Conservation (phyloP, 371 early-diverging fungal species). For the Rhizopus stolonifer region DNA sequence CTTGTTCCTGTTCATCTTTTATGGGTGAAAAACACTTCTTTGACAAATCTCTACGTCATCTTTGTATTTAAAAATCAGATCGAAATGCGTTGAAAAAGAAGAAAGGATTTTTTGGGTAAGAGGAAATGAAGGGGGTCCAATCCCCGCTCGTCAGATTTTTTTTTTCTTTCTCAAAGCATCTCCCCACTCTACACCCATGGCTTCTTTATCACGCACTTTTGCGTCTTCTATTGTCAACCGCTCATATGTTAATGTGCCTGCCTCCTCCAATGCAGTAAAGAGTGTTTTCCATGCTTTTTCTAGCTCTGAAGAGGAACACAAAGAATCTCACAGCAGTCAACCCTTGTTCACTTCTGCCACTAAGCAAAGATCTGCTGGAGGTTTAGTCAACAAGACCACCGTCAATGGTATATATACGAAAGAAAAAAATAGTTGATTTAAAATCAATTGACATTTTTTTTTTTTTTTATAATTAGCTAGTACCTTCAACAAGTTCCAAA, state of each 20-base stretch:
- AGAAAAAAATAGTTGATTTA: not conserved
- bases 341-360: slow-evolving; percentile 16
- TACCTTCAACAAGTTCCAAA: slow-evolving; percentile 2
- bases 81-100: no score
- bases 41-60: no score
- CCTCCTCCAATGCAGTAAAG: slow-evolving; percentile 46
- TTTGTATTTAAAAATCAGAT: no score
- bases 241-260: slow-evolving; percentile 45
- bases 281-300: slow-evolving; percentile 28
- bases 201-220: slow-evolving; percentile 50
- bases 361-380: slow-evolving; percentile 38
- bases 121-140: no score
- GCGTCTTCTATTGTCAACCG: slow-evolving; percentile 48
- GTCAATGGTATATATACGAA: not conserved
- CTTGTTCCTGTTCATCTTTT: no score
- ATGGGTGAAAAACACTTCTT: not conserved
- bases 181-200: slow-evolving; percentile 32
- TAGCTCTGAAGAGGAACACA: slow-evolving; percentile 13
- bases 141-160: not conserved
- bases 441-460: not conserved
- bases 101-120: no score
- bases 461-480: no score
- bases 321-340: slow-evolving; percentile 26
- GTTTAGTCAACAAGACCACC: slow-evolving; percentile 28
- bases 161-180: not conserved